Percentiles rank a stretch among this genome's conserved stretches.
Conservation (phyloP, 139 green algal species). For the Raphidocelis subcapitata region DNA sequence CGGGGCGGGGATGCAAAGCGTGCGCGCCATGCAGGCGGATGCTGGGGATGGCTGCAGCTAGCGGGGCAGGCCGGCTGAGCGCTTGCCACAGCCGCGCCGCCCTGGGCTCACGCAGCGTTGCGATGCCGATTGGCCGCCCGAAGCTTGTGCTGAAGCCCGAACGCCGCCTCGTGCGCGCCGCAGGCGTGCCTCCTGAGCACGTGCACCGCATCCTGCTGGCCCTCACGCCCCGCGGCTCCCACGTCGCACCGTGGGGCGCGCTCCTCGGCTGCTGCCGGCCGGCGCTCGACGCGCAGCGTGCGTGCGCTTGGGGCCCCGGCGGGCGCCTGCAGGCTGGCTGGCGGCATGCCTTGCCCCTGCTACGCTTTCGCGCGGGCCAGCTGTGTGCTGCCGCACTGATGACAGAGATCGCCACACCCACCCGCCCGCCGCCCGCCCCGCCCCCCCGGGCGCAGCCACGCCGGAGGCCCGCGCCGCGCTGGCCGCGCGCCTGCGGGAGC, state of each 20-base stretch:
- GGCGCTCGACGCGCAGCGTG: not conserved
- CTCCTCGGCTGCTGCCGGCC: conserved; percentile 9
- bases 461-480: conserved; percentile 1
- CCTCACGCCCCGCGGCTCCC: not conserved
- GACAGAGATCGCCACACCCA: too few species aligned
- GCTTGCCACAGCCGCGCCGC: not conserved
- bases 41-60: not conserved
- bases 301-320: not conserved
- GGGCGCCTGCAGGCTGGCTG: not conserved
- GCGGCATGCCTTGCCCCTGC: too few species aligned
- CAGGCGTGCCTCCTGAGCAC: conserved; percentile 17
- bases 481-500: conserved; percentile 1
- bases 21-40: too few species aligned
- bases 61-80: not conserved
- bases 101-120: not conserved
- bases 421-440: too few species aligned
- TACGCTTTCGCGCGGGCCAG: too few species aligned
- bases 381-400: too few species aligned
- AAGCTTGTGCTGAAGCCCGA: too few species aligned
- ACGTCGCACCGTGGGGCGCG: conserved; percentile 5
- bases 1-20: too few species aligned
- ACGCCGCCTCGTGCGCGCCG: too few species aligned
- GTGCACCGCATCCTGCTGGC: conserved; percentile 24
- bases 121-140: too few species aligned
- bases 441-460: too few species aligned